Base-by-base conservation (phyloP, 805 yeast genomes). In the Metschnikowia lochheadii region DNA sequence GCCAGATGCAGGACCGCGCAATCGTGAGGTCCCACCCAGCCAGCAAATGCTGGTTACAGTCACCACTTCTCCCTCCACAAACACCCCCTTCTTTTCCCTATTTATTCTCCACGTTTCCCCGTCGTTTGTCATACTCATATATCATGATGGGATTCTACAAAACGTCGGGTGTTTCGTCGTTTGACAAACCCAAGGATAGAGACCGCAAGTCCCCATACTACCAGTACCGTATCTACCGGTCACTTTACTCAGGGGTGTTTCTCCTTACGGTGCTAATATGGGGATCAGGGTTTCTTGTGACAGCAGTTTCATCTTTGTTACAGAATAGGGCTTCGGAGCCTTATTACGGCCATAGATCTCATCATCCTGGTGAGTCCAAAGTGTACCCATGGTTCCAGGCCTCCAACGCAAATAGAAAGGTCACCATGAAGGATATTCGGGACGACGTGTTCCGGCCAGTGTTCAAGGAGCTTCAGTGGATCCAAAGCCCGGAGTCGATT, bases 391-490 rank as follows among this genome's bases (percentile, higher is more conserved):
- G 55, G 55, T 46, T 38, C 17, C 41, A 20, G 15, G 17, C 23
- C 6, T 14, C 36, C 15, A 49, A 53, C 40, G 42, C 44, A 34
- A 66, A 64, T 50, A 51, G 53, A 8, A 67, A 66, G 15, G 56
- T 73, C 41, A 63, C 66, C 42, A 62, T 68, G 33, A 52, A 63
- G 3, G 61, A 60, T 8, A 66, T 66, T 2, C 75, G 92, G 55
- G 78, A 79, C 46, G 82, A 82, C 1, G 73, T 78, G 3, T 86
- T 86, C 57, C 53, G 62, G 0, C 85, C 94, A 0, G 65, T 69
- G 14, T 66, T 60, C 45, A 78, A 80, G 53, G 64, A 77, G 7
- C 72, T 89, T 32, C 92, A 86, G 63, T 89, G 96, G 96, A 79
- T 88, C 41, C 70, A 67, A 15, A 70, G 71, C 18, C 80, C 81